phyloP scores from a whole-genome alignment of 192 early-diverging fungal species.

The Irineochytrium annulatum region DNA sequence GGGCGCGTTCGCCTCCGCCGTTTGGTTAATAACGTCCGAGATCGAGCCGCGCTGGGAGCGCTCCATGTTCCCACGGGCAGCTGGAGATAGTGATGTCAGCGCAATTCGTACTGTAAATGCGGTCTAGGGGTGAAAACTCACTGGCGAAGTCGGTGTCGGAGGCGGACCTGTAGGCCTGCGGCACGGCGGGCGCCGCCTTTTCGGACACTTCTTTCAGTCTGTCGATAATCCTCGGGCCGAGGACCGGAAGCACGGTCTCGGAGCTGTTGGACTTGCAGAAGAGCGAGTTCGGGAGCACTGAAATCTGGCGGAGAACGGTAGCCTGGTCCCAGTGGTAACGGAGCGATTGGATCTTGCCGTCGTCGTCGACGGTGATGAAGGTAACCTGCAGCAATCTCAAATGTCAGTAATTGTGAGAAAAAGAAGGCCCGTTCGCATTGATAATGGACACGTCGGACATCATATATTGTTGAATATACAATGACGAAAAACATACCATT shows the following conservation, averaged over 20 bases:
- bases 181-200: too few relatives aligned
- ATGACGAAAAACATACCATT: constrained; percentile 11
- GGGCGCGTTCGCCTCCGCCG: not conserved
- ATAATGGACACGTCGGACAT: too few relatives aligned
- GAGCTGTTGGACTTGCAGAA: constrained; percentile 49
- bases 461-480: too few relatives aligned
- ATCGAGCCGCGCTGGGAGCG: not conserved
- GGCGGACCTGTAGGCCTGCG: too few relatives aligned
- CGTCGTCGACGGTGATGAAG: constrained; percentile 25
- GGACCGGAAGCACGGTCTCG: constrained; percentile 42
- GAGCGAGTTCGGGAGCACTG: constrained; percentile 33
- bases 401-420: not conserved
- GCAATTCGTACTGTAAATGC: not conserved
- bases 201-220: constrained; percentile 18
- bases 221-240: constrained; percentile 35
- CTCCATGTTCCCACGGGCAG: not conserved
- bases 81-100: not conserved
- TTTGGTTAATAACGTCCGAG: not conserved
- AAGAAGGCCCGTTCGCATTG: not conserved
- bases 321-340: constrained; percentile 57
- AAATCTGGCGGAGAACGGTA: constrained; percentile 41
- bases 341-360: constrained; percentile 25
- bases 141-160: too few relatives aligned
- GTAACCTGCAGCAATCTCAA: constrained; percentile 22
- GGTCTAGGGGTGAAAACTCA: too few relatives aligned